A percentile compares a stretch with the other conserved stretches of the same genome.
phyloP scores from a whole-genome alignment of 1,139 yeast species.

The Debaryomyces nepalensis region DNA sequence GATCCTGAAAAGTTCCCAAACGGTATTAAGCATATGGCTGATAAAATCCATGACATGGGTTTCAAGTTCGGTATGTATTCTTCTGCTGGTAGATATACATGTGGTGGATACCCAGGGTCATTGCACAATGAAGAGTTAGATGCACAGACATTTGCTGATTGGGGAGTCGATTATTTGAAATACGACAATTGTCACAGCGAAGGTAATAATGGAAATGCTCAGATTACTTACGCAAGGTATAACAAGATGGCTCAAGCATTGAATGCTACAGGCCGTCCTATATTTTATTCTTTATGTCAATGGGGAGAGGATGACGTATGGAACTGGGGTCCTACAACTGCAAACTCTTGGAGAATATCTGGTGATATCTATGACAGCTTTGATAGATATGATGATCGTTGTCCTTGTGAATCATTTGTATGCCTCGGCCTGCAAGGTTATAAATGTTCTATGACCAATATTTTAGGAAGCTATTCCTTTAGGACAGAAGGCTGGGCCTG shows the following conservation, averaged over 20 bases:
- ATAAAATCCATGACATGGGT: conserved; percentile 25
- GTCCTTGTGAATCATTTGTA: conserved; percentile 28
- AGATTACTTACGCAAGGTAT: conserved; percentile 26
- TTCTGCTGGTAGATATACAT: conserved; percentile 31
- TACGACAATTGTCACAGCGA: conserved; percentile 33
- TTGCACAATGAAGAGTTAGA: conserved; percentile 28
- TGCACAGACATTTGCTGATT: conserved; percentile 29
- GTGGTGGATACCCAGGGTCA: conserved; percentile 32
- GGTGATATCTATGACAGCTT: conserved; percentile 30
- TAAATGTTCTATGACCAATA: conserved; percentile 29
- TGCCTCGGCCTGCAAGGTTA: conserved; percentile 26
- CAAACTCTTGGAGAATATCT: conserved; percentile 32
- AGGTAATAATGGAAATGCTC: conserved; percentile 27
- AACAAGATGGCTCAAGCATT: conserved; percentile 30
- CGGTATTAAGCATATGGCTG: conserved; percentile 28
- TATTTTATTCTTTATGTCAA: conserved; percentile 31
- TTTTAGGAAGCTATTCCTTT: conserved; percentile 26
- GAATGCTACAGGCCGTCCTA: conserved; percentile 28
- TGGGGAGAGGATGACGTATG: conserved; percentile 33
- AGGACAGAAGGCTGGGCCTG: conserved; percentile 24
- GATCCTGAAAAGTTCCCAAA: conserved; percentile 28
- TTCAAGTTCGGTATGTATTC: conserved; percentile 33
- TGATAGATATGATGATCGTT: conserved; percentile 26
- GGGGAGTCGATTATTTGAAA: conserved; percentile 33
- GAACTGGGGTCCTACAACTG: conserved; percentile 29